Percentiles rank a stretch among this genome's conserved stretches.
phyloP scores from a whole-genome alignment of 768 basidiomycete species.

The Tylopilus subfusipes region DNA sequence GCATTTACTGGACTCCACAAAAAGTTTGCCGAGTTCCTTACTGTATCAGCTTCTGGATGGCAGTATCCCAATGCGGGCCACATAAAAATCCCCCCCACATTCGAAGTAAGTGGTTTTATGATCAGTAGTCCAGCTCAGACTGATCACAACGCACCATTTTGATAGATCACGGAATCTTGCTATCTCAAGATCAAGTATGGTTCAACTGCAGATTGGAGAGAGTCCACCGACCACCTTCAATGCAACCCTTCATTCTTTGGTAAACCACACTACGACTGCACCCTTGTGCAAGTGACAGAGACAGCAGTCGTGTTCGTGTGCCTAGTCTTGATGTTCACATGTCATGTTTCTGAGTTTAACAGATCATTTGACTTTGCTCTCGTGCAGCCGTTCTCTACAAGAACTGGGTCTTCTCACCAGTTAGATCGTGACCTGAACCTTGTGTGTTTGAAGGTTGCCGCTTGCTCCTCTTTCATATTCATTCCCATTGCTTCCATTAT shows the following conservation, averaged over 20 bases:
- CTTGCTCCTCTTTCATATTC: no score
- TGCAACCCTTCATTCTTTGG: conserved; percentile 32
- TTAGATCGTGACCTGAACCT: background rate
- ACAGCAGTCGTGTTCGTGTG: conserved; percentile 5
- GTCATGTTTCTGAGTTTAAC: background rate
- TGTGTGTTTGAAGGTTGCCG: no score
- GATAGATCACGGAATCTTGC: conserved; percentile 23
- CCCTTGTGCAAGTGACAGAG: conserved; percentile 16
- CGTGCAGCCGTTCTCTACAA: conserved; percentile 13
- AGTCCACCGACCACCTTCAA: conserved; percentile 26
- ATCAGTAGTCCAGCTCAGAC: no score
- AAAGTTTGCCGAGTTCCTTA: no score
- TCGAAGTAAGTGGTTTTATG: no score
- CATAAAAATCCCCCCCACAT: no score
- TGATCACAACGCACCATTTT: no score
- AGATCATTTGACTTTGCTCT: conserved; percentile 16
- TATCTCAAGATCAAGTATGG: conserved; percentile 29
- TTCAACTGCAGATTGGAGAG: conserved; percentile 28
- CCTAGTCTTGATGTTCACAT: conserved; percentile 24
- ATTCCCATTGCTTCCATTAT: no score
- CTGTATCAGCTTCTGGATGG: no score
- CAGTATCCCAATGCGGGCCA: no score
- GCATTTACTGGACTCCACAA: no score
- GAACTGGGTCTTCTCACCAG: background rate
- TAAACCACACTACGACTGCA: conserved; percentile 24